These are phyloP conservation scores for Lactarius tabidus DNA, from an alignment of 768 basidiomycete species.

Conservation along the genomic window DNA sequence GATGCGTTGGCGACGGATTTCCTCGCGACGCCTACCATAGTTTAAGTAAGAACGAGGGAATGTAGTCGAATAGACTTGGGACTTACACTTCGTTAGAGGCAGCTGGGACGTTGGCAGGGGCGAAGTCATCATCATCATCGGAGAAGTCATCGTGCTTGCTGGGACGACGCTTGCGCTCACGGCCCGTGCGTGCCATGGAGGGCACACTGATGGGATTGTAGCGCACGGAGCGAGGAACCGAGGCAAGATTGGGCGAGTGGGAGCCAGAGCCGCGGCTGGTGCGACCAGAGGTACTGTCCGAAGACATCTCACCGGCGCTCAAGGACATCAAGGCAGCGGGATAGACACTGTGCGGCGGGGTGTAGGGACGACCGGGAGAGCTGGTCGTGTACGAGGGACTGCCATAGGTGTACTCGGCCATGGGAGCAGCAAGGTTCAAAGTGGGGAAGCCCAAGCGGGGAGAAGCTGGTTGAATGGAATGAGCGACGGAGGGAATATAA, in stretches of 20 bases:
- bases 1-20: conserved; percentile 88
- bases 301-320: conserved; percentile 66
- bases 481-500: conserved; percentile 15
- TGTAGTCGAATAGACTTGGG: conserved; percentile 2
- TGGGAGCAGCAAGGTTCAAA: conserved; percentile 52
- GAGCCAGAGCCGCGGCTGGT: conserved; percentile 67
- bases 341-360: conserved; percentile 65
- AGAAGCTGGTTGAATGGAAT: conserved; percentile 33
- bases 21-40: conserved; percentile 67
- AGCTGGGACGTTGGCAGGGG: conserved; percentile 44
- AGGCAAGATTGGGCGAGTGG: conserved; percentile 50
- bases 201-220: conserved; percentile 61
- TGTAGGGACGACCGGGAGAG: conserved; percentile 58
- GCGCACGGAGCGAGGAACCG: conserved; percentile 70
- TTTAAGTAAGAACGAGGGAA: conserved; percentile 2
- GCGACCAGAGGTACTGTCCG: conserved; percentile 65
- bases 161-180: conserved; percentile 39
- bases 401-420: conserved; percentile 60
- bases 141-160: conserved; percentile 55
- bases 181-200: conserved; percentile 51
- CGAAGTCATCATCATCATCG: conserved; percentile 74
- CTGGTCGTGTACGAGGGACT: conserved; percentile 50
- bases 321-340: conserved; percentile 71
- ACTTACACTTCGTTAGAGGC: conserved; percentile 52
- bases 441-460: conserved; percentile 62